Base-by-base conservation (phyloP, 83 land plant genomes). In the Picea mariana region DNA sequence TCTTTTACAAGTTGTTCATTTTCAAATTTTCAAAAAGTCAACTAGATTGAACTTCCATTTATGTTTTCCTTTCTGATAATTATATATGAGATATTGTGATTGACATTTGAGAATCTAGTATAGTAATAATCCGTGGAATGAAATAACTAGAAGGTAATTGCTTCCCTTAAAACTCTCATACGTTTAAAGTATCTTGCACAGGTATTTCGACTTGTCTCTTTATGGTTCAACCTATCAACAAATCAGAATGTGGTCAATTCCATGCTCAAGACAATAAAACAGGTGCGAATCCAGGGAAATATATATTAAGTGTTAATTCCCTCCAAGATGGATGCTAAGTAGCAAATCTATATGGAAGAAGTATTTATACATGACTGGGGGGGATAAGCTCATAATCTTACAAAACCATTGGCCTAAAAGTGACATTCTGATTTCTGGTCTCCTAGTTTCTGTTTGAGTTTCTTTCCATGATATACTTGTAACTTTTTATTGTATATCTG, bases 171-270 rank as follows among this genome's bases (percentile, higher is more conserved):
- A 77, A 21, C 83, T 34, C n/a, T 49, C 31, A 23, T 81, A 16
- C 40, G 27, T 49, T 40, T 18, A 47, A 17, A 21, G 63, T 72
- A 49, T 21, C 38, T 66, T 67, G 18, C 78, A 77, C 89, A 98
- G 99, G 99, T 98, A 9, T 98, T 98, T 88, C 91, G 99, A 23
- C 87, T 98, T 47, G 87, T 97, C n/a, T 98, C 99, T 0, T 89
- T 98, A 52, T 98, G 99, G 99, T 98, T 98, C 87, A 88, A 85
- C 67, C 90, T 94, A 18, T 93, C 91, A 11, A 69, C 88, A 47
- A 89, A 93, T 58, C 84, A 84, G 80, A 83, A 80, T 82, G 98
- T 96, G 77, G 84, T 94, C 9, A 82, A 93, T 38, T 83, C 85
- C 83, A 98, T 98, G 99, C 84, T 92, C 26, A 79, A 85, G n/a